A percentile compares a stretch with the other conserved stretches of the same genome.
Evolutionary conservation across 192 early-diverging fungal genomes (phyloP).

Genomic region (Rhizophagus sp.): DNA sequence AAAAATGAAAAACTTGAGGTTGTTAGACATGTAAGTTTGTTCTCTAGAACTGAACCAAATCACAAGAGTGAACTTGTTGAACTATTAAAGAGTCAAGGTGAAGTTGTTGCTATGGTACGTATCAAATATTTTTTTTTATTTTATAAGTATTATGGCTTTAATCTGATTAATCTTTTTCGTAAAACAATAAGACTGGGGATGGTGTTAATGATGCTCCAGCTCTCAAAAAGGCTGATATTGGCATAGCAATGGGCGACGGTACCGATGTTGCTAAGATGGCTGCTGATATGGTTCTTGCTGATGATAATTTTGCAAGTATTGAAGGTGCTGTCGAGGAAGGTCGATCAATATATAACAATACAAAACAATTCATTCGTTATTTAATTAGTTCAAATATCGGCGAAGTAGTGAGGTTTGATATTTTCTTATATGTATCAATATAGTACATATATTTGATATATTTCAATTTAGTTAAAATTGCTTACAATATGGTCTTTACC

Average conservation of each 20-base stretch:
- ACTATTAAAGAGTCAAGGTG: slow-evolving; percentile 80
- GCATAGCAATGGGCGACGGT: slow-evolving; percentile 97
- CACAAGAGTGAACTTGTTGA: slow-evolving; percentile 96
- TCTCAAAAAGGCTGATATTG: slow-evolving; percentile 97
- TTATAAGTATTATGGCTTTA: neutral
- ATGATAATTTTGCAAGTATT: slow-evolving; percentile 99
- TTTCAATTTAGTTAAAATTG: neutral
- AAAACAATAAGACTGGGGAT: slow-evolving; percentile 77
- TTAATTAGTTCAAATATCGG: slow-evolving; percentile 98
- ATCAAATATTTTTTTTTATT: neutral
- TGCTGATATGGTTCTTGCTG: slow-evolving; percentile 96
- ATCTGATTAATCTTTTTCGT: neutral
- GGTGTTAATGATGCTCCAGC: slow-evolving; percentile 99
- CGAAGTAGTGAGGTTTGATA: slow-evolving; percentile 78
- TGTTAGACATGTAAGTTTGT: slow-evolving; percentile 76
- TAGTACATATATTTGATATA: neutral
- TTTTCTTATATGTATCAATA: neutral
- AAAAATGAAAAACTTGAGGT: slow-evolving; percentile 69
- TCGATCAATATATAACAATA: slow-evolving; percentile 97
- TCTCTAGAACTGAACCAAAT: slow-evolving; percentile 93
- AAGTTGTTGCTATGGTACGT: slow-evolving; percentile 83
- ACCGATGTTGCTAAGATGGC: slow-evolving; percentile 99
- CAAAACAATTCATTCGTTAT: slow-evolving; percentile 99
- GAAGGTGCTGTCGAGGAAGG: slow-evolving; percentile 97
- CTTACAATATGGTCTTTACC: neutral